Base-by-base conservation (phyloP, 148 eudicot genomes). In the Selenicereus undatus region DNA sequence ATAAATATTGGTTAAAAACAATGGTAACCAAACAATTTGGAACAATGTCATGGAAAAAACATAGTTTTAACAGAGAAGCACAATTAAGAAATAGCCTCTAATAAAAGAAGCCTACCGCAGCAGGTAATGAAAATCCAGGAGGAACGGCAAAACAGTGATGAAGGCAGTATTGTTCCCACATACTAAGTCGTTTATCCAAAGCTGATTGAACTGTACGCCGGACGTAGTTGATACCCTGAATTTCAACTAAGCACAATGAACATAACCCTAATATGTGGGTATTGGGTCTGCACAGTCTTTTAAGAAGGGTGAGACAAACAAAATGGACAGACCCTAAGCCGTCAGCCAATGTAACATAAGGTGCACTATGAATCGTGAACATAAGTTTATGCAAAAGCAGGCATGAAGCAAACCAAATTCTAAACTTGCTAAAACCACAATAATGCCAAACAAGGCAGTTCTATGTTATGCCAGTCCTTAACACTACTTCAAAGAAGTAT, bases 131-230 rank as follows among this genome's bases (percentile, higher is more conserved):
- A 84, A 94, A 92, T 39, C 93, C 91, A 76, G 84, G 84, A 1
- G 98, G 98, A 20, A 91, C 89, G 73, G 77, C 71, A 69, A 93
- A 95, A 87, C 93, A 89, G 50, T 89, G 88, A 42, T 82, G 83
- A 52, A 91, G 88, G 76, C 94, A 91, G 74, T 90, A 95, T 80
- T 85, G 88, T 87, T 95, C 96, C 98, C 98, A 95, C 84, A 82
- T 66, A 36, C 73, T 73, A 81, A 95, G 78, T 54, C 88, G 87
- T 81, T 87, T 85, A 81, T 91, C 90, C 84, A 95, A 85, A 39
- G 85, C 78, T 60, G 85, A 81, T 80, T 87, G 89, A 79, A 95
- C 79, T 83, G 80, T 84, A 76, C 76, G 75, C 24, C 81, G 88
- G 43, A 93, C 45, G 45, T 79, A 76, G 66, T 81, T 79, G 56